These are phyloP conservation scores for Monocercomonoides exilis DNA, from an alignment of 78 protist genomes.

Conservation along the genomic window DNA sequence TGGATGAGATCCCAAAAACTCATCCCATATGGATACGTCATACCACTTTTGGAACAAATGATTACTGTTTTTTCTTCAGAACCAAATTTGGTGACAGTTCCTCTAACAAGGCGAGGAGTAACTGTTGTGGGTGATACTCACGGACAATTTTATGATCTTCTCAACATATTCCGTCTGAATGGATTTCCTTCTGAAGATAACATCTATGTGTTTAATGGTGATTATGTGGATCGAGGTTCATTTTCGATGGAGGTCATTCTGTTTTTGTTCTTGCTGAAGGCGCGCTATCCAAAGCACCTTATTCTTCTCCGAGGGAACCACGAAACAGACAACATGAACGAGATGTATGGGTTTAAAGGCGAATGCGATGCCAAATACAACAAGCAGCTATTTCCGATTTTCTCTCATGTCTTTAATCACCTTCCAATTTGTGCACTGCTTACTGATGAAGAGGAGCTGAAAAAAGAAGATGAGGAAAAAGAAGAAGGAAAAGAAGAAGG, in stretches of 20 bases:
- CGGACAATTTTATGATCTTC: conserved; percentile 41
- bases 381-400: neutral
- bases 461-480: neutral
- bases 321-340: conserved; percentile 37
- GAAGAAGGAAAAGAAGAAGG: neutral
- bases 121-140: conserved; percentile 47
- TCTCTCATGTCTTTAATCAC: conserved; percentile 1
- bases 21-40: neutral
- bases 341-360: conserved; percentile 36
- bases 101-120: neutral
- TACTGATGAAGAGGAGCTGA: neutral
- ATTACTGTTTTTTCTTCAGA: neutral
- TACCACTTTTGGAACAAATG: neutral
- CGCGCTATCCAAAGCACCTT: neutral
- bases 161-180: neutral
- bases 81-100: neutral
- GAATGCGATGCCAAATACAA: conserved; percentile 27
- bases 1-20: neutral
- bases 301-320: conserved; percentile 47
- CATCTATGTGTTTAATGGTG: conserved; percentile 39
- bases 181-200: conserved; percentile 15
- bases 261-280: conserved; percentile 26
- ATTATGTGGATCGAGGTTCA: conserved; percentile 46
- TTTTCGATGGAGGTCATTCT: conserved; percentile 25
- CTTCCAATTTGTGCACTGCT: conserved; percentile 28